These are phyloP conservation scores for Penstemon barbatus DNA, from an alignment of 257 asterid species.

Conservation along the genomic window DNA sequence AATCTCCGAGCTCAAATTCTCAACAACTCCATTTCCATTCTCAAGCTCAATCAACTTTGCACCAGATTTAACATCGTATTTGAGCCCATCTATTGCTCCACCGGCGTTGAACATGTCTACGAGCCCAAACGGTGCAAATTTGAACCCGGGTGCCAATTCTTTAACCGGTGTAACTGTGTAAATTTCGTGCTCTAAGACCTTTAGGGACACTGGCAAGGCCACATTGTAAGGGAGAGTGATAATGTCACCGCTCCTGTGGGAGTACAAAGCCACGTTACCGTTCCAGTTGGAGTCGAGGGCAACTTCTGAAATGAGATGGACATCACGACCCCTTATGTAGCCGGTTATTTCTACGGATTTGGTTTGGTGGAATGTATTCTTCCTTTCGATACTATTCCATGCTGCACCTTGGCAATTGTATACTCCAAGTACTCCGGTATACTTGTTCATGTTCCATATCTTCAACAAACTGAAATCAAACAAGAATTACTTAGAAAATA, in stretches of 20 bases:
- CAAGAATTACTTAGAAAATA: conserved; percentile 22
- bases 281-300: conserved; percentile 56
- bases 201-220: conserved; percentile 66
- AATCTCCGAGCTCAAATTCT: conserved; percentile 33
- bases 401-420: conserved; percentile 97
- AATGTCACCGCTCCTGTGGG: conserved; percentile 47
- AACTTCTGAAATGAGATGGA: conserved; percentile 67
- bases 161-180: conserved; percentile 69
- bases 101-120: conserved; percentile 82
- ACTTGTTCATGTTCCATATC: conserved; percentile 93
- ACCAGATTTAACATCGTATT: conserved; percentile 43
- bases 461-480: conserved; percentile 59
- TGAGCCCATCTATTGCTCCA: conserved; percentile 72
- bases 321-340: conserved; percentile 63
- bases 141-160: conserved; percentile 53
- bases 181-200: conserved; percentile 75
- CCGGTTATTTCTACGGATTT: conserved; percentile 62
- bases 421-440: conserved; percentile 74
- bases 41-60: conserved; percentile 36
- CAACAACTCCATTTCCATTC: conserved; percentile 22
- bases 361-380: conserved; percentile 70
- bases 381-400: conserved; percentile 69
- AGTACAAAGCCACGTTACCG: conserved; percentile 62
- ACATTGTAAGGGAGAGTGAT: conserved; percentile 49
- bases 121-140: conserved; percentile 76